These are phyloP conservation scores for Hydnum rufescens DNA, from an alignment of 768 basidiomycete species.

Conservation along the genomic window DNA sequence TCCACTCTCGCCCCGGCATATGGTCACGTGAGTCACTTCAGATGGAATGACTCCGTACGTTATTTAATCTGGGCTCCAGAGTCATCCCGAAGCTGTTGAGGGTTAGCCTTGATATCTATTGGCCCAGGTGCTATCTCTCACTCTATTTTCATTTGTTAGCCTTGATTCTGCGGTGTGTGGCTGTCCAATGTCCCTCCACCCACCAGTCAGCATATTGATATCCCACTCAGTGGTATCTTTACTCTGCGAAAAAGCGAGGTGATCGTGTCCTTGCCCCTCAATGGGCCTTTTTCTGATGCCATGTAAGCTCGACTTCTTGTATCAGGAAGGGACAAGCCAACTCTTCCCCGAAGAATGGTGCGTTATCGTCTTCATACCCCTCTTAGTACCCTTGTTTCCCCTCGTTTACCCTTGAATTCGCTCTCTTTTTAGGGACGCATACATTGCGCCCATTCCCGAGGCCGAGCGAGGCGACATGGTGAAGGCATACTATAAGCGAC, in stretches of 20 bases:
- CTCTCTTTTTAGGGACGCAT: conserved; percentile 47
- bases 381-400: background rate
- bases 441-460: conserved; percentile 60
- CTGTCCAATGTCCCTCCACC: background rate
- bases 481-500: conserved; percentile 60
- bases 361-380: conserved; percentile 7
- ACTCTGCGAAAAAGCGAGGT: conserved; percentile 55
- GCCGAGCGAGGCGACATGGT: conserved; percentile 62
- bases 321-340: conserved; percentile 67
- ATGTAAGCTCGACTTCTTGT: conserved; percentile 71
- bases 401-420: background rate
- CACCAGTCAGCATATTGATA: background rate
- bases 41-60: background rate
- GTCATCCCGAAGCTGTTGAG: conserved; percentile 64
- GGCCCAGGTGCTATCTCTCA: no score
- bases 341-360: conserved; percentile 82
- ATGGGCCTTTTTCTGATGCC: background rate
- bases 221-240: conserved; percentile 67
- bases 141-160: no score
- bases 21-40: conserved; percentile 31
- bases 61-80: conserved; percentile 20
- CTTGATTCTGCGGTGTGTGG: conserved; percentile 37
- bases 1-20: conserved; percentile 76
- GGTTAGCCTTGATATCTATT: no score
- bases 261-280: background rate